These are phyloP conservation scores for Polyporus tsugae DNA, from an alignment of 1,284 basidiomycete genomes.

Conservation along the genomic window DNA sequence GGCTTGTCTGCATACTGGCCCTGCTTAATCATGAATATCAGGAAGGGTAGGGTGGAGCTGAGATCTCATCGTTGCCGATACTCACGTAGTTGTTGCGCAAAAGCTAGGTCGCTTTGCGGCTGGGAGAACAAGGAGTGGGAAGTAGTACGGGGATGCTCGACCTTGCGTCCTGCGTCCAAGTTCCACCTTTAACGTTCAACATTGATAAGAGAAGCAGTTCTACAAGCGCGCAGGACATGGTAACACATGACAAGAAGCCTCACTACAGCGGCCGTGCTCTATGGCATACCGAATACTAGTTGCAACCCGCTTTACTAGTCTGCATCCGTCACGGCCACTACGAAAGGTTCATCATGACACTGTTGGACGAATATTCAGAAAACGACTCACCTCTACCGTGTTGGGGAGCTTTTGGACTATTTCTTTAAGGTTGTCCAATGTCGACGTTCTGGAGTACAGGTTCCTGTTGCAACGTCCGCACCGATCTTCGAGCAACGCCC, in stretches of 20 bases:
- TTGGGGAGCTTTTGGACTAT: slow-evolving; percentile 2
- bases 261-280: too few relatives aligned
- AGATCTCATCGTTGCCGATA: not conserved
- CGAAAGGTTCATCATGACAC: not conserved
- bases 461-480: slow-evolving; percentile 12
- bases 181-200: too few relatives aligned
- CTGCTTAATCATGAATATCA: not conserved
- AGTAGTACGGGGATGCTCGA: not conserved
- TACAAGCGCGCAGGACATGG: not conserved
- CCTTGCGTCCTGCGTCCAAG: too few relatives aligned
- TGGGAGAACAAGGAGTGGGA: not conserved
- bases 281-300: too few relatives aligned
- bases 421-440: not conserved
- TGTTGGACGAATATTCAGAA: not conserved
- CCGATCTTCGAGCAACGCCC: slow-evolving; percentile 23
- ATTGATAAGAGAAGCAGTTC: not conserved
- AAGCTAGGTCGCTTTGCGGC: not conserved
- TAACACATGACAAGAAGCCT: not conserved
- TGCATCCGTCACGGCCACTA: not conserved
- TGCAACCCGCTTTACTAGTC: too few relatives aligned
- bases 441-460: not conserved
- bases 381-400: slow-evolving; percentile 10
- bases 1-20: not conserved
- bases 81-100: not conserved
- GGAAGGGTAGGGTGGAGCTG: not conserved